Evolutionary conservation across 1,284 basidiomycete species (phyloP).

Genomic region (Malassezia sp.): DNA sequence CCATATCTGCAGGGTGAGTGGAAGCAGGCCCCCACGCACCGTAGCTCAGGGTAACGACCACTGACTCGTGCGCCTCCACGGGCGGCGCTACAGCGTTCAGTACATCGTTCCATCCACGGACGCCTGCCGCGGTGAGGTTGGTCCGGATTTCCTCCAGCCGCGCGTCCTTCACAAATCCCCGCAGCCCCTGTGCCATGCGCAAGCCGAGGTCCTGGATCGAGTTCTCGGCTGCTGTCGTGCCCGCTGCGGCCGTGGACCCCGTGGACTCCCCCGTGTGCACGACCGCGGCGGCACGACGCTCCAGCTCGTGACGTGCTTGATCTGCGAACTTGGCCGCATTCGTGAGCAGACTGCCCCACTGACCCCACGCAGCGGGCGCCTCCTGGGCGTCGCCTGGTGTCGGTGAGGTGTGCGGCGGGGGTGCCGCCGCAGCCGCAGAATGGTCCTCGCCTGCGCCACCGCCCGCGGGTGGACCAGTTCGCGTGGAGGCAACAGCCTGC

Average conservation of each 20-base stretch:
- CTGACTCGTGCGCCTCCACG: constrained; percentile 92
- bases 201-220: constrained; percentile 20
- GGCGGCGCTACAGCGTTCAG: constrained; percentile 94
- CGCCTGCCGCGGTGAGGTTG: constrained; percentile 31
- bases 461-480: no score
- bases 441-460: no score
- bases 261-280: background rate
- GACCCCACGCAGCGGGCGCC: constrained; percentile 68
- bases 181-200: constrained; percentile 31
- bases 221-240: background rate
- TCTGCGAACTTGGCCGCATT: constrained; percentile 39
- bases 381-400: no score
- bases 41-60: constrained; percentile 86
- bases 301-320: constrained; percentile 41
- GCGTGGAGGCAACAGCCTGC: no score
- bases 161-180: constrained; percentile 33
- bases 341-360: constrained; percentile 49
- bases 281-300: constrained; percentile 28
- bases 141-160: constrained; percentile 32
- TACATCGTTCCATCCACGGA: constrained; percentile 54
- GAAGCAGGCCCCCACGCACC: constrained; percentile 48
- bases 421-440: no score
- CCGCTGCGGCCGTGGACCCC: background rate
- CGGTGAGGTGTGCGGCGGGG: no score
- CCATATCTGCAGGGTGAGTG: constrained; percentile 53